Base-by-base conservation (phyloP, 768 basidiomycete species). In the Pleurotus salmoneostramineus region DNA sequence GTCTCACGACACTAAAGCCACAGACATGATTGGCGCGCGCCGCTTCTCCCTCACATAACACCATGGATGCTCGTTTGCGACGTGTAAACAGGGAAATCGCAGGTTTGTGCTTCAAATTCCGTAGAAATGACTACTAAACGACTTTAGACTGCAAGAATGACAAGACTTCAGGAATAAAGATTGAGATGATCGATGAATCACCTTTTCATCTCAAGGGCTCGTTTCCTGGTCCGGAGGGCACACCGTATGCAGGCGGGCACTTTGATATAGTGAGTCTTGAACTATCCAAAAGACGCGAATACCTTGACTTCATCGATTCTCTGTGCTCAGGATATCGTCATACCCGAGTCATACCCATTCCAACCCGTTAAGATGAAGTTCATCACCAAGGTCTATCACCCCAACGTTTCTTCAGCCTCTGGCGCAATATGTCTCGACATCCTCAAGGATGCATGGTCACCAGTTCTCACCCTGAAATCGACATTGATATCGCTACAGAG, bases 311-410 rank as follows among this genome's bases (percentile, higher is more conserved):
- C 48, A 54, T 56, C 31, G 55, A 44, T 49, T 43, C 15, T 34
- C 47, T 17, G 55, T 27, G 43, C 55, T 62, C 65, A 93, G 92
- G 95, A 98, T 68, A 98, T 98, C 63, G 79, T 88, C 15, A 93
- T 98, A 64, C 95, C 95, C 6, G 92, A 94, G 45, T 84, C 91
- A 50, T 93, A 93, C 68, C 92, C 91, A 14, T 93, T 94, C 71
- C 90, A 94, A 68, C 94, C 96, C 0, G 89, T 95, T 56, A 97
- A 98, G 81, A 97, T 98, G 93, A 95, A 95, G 70, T 98, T 98
- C 74, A 86, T 96, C 60, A 98, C 95, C 37, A 94, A 94, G 71
- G 89, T 96, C 32, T 97, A 94, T 69, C 94, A 98, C 69, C 95
- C 95, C 3, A 98, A 98, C 67, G 81, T 98, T 42, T 96, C 94